Percentiles rank a stretch among this genome's conserved stretches.
Conservation (phyloP, 73 alveolate species). For the Loxodes magnus region DNA sequence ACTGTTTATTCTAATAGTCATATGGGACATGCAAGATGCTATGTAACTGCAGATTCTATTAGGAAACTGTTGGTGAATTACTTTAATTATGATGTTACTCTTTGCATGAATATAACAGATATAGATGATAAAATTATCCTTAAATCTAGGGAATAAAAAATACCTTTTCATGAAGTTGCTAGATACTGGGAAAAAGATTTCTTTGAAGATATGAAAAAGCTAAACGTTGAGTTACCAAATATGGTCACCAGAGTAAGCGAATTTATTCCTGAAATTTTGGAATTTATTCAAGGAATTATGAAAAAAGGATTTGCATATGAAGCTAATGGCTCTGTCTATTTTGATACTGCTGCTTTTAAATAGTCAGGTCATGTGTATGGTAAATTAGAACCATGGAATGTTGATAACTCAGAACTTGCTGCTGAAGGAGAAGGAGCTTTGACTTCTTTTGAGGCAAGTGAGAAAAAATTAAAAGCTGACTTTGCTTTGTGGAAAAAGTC, state of each 20-base stretch:
- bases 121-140: slow-evolving; percentile 98
- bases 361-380: slow-evolving; percentile 54
- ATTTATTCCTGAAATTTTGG: slow-evolving; percentile 92
- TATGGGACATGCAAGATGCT: slow-evolving; percentile 99
- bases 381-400: slow-evolving; percentile 69
- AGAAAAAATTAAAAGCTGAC: slow-evolving; percentile 77
- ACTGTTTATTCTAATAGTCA: slow-evolving; percentile 97
- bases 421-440: slow-evolving; percentile 90
- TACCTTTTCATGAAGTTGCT: slow-evolving; percentile 59
- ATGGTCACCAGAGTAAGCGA: slow-evolving; percentile 97
- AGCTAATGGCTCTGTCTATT: slow-evolving; percentile 92
- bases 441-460: slow-evolving; percentile 66
- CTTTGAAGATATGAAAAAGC: slow-evolving; percentile 91
- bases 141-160: slow-evolving; percentile 67
- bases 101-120: slow-evolving; percentile 98
- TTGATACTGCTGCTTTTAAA: slow-evolving; percentile 34
- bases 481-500: slow-evolving; percentile 98
- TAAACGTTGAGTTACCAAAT: slow-evolving; percentile 92
- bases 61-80: slow-evolving; percentile 72
- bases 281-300: slow-evolving; percentile 71
- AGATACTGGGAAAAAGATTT: slow-evolving; percentile 80
- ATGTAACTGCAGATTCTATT: slow-evolving; percentile 88
- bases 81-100: slow-evolving; percentile 78
- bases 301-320: slow-evolving; percentile 95
- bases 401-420: slow-evolving; percentile 45